Conservation (phyloP, 2,329 filamentous ascomycete species). For the Cytospora schulzeri region DNA sequence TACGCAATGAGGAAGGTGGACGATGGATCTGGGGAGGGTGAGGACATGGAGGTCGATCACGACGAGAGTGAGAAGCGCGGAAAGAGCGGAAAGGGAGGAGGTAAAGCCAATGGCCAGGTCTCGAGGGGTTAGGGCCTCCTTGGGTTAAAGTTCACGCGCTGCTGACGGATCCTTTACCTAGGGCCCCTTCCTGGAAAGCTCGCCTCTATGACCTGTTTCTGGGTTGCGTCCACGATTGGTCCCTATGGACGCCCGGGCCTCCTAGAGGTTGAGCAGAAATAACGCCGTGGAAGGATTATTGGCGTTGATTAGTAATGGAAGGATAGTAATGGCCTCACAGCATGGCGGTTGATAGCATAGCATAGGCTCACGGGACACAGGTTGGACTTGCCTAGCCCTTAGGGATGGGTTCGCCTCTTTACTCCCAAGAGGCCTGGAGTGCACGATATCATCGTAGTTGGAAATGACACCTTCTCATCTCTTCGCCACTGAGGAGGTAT, state of each 20-base stretch:
- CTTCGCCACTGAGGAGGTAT: not conserved
- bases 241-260: not conserved
- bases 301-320: not conserved
- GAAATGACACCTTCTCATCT: not conserved
- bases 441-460: not conserved
- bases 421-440: not conserved
- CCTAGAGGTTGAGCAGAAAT: not conserved
- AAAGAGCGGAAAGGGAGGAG: constrained; percentile 32
- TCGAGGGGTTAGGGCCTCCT: constrained; percentile 10
- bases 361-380: not conserved
- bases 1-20: constrained; percentile 58
- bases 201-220: not conserved
- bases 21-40: constrained; percentile 29
- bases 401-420: not conserved
- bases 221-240: not conserved
- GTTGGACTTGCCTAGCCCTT: not conserved
- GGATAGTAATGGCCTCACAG: not conserved
- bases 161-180: not conserved
- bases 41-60: constrained; percentile 36
- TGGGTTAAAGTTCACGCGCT: not conserved
- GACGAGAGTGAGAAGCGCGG: constrained; percentile 34
- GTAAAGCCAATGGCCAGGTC: not conserved
- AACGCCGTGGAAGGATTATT: not conserved
- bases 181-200: not conserved
- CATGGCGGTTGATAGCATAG: not conserved